Conservation (phyloP, 441 rosid genomes). For the Heliophila coronopifolia region DNA sequence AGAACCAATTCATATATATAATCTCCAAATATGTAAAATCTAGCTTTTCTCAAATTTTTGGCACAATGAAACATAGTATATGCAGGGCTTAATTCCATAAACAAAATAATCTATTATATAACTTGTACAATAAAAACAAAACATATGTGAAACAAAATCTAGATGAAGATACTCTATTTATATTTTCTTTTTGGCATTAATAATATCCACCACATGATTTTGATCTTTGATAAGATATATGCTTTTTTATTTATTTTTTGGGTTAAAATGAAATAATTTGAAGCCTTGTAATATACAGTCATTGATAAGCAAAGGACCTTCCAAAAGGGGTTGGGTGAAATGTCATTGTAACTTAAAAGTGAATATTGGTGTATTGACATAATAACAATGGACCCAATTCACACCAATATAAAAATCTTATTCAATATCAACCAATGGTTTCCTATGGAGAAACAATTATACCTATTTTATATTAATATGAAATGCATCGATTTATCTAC, state of each 20-base stretch:
- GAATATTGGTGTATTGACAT: conserved; percentile 19
- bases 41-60: no score
- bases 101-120: not conserved
- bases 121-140: not conserved
- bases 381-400: conserved; percentile 21
- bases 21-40: no score
- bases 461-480: not conserved
- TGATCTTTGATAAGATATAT: conserved; percentile 2
- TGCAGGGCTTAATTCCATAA: no score
- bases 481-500: not conserved
- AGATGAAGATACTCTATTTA: not conserved
- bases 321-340: conserved; percentile 21
- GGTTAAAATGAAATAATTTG: conserved; percentile 6
- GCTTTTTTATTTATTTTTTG: not conserved
- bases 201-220: conserved; percentile 18
- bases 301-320: conserved; percentile 26
- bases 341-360: conserved; percentile 31
- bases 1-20: no score
- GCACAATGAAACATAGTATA: no score
- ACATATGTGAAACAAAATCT: not conserved
- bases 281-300: conserved; percentile 4
- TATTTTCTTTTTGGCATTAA: not conserved
- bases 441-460: conserved; percentile 15
- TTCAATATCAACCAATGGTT: conserved; percentile 19
- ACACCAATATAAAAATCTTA: not conserved